Evolutionary conservation across 106 monocot species (phyloP), one percentile per base, ranked within the genome.

Genomic region (Iris macrosiphon): DNA sequence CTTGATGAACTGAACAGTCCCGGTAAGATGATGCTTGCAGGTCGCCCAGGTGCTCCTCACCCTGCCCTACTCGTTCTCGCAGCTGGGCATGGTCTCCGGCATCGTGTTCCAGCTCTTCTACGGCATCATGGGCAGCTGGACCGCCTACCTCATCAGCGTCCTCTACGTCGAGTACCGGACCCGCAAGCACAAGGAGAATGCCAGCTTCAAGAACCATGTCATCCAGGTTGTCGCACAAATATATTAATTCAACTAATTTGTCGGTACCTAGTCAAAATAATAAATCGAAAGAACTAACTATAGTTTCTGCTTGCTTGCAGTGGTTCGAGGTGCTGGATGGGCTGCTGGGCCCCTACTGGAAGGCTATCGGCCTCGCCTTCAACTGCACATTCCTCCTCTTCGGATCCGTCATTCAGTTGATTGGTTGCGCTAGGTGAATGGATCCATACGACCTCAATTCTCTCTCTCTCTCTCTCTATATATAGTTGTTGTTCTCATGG

Each of bases 321-420:
- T 83, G 83, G 83, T 83, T 83, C 40, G 83, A 83, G 62, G 83
- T 83, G 26, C 59, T 83, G 70, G 83, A 78, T 45, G 83, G 83
- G 22, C 73, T 83, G 38, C 66, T 83, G 25, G 83, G 83, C 23
- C 83, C 83, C 1, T 78, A 74, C 59, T 83, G 83, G 83, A 83
- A 83, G 38, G 83, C 83, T 20, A 18, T 61, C 30, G 83, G 83
- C 21, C 83, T 83, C 12, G 83, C 74, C 40, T 83, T 83, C 74
- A 83, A 83, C 78, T 83, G 83, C 31, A 83, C 83, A 40, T 83
- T 83, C 78, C 83, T 83, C 58, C 83, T 83, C 61, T 83, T 83
- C 55, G 83, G 83, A 25, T 83, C 83, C 30, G 83, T 83, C 40
- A 83, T 83, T 30, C 78, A 83, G 67, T 62, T 83, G 34, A 63